Evolutionary conservation across 2,329 filamentous ascomycete genomes (phyloP).

Genomic region (Fusarium azukiicola): DNA sequence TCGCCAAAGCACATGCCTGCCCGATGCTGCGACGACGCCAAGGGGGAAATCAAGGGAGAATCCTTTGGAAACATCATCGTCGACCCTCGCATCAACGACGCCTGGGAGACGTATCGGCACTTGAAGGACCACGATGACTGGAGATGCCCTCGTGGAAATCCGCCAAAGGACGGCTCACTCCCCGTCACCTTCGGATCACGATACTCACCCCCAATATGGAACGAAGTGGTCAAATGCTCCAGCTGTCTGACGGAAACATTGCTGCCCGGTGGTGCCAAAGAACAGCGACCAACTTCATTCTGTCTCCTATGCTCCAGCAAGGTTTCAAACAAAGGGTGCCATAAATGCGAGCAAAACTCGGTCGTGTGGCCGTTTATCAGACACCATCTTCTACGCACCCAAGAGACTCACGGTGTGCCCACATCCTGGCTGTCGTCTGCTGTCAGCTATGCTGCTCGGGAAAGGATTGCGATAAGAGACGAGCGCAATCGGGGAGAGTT

Average conservation of each 20-base stretch:
- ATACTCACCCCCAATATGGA: not conserved
- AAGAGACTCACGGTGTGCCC: not conserved
- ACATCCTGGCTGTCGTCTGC: not conserved
- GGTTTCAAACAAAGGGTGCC: not conserved
- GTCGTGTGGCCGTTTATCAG: constrained; percentile 1
- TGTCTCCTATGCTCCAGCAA: not conserved
- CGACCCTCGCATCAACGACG: not conserved
- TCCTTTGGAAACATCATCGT: not conserved
- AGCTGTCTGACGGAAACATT: not conserved
- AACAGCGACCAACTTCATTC: not conserved
- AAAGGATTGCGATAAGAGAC: not conserved
- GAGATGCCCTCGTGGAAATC: not conserved
- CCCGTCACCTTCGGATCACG: not conserved
- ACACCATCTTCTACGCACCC: no score
- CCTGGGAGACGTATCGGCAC: not conserved
- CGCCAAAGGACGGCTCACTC: not conserved
- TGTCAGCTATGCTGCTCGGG: not conserved
- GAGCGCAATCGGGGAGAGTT: not conserved
- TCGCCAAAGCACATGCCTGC: not conserved
- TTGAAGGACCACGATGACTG: not conserved
- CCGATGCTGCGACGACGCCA: not conserved
- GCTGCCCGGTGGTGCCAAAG: not conserved
- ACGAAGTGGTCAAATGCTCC: not conserved
- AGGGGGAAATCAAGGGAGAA: not conserved
- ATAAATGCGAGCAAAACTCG: not conserved